Percentiles rank a stretch among this genome's conserved stretches.
These are phyloP conservation scores for Aspergillus fructus DNA, from an alignment of 2,329 filamentous ascomycete genomes.

Conservation along the genomic window DNA sequence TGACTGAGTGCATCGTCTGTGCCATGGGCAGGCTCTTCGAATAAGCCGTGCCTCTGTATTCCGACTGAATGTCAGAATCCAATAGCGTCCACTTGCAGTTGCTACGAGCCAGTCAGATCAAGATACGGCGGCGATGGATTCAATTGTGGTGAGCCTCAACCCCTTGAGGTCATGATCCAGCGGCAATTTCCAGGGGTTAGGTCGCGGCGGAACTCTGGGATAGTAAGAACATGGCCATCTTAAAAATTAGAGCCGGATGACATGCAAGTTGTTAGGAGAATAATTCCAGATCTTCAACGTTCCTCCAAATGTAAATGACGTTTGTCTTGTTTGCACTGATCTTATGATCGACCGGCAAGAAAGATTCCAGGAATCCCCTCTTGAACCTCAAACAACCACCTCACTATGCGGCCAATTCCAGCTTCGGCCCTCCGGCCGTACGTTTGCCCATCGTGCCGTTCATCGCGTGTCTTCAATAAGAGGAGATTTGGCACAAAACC, in stretches of 20 bases:
- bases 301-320: not conserved
- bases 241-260: not conserved
- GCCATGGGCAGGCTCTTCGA: not conserved
- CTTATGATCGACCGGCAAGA: slow-evolving; percentile 8
- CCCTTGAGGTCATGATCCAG: too few species aligned
- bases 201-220: too few species aligned
- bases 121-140: too few species aligned
- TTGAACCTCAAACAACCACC: slow-evolving; percentile 6
- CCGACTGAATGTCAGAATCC: not conserved
- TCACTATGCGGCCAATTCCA: slow-evolving; percentile 36
- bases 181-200: too few species aligned
- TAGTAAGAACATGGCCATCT: too few species aligned
- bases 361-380: not conserved
- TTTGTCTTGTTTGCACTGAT: slow-evolving; percentile 22
- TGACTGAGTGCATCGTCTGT: not conserved
- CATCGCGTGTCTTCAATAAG: slow-evolving; percentile 19
- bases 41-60: not conserved
- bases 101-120: too few species aligned
- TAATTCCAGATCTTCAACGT: too few species aligned
- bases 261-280: not conserved
- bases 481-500: slow-evolving; percentile 37
- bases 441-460: slow-evolving; percentile 41
- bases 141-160: too few species aligned
- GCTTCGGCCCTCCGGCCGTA: slow-evolving; percentile 37
- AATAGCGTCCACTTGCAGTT: not conserved